Base-by-base conservation (phyloP, 2,329 filamentous ascomycete species). In the Pseudopyricularia cyperi region DNA sequence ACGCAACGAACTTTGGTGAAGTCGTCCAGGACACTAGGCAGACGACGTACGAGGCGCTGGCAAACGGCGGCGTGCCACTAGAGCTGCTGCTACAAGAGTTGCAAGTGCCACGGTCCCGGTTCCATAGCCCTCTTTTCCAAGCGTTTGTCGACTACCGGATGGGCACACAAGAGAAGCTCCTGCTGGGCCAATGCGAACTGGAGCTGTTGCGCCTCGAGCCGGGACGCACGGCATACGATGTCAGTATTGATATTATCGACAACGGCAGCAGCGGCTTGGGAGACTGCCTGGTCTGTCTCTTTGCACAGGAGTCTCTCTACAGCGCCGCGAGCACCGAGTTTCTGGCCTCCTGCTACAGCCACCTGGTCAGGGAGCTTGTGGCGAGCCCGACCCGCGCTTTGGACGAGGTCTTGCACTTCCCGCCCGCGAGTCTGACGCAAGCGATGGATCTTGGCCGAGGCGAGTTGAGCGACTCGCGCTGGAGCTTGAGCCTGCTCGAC, bases 81-180 rank as follows among this genome's bases (percentile, higher is more conserved):
- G 70, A 77, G 44, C 61, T 71, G 0, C 55, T 80, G 0, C 61
- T 80, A 0, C 57, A 69, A 0, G 61, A 72, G 26, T 60, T 79
- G 1, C 59, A 64, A 3, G 63, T 72, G 0, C 55, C 64, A 0
- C 61, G 74, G 1, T 70, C 71, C 0, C 52, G 66, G 0, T 54
- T 61, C 0, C 56, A 70, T 49, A 68, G 55, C 32, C 75, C 76
- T 0, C 34, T 79, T 1, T 78, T 77, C 62, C 76, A 80, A 57
- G 66, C 61, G 0, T 62, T 65, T 42, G 24, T 68, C 37, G 57
- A 68, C 53, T 68, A 68, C 48, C 61, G 57, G 8, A 14, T 15
- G 30, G 60, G 57, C 14, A 51, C 55, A n/a, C 53, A 55, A 8
- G 58, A 63, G 49, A 56, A 55, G 39, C 54, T 51, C 17, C 22